Base-by-base conservation (phyloP, 1,139 yeast genomes). In the Kodamaea sp. region DNA sequence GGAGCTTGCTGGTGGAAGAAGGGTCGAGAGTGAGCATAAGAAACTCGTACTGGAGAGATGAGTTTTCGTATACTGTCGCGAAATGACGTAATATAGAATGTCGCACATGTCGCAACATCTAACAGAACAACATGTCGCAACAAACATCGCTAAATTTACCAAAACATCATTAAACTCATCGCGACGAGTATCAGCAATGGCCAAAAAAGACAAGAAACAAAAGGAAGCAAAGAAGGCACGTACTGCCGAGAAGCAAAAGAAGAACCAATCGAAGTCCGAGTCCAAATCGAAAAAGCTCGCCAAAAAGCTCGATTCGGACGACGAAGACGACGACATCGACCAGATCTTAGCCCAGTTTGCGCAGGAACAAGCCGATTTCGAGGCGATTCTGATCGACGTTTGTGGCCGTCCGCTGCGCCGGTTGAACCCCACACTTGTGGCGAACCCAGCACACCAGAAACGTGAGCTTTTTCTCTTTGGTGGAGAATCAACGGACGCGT, bases 181-280 rank as follows among this genome's bases (percentile, higher is more conserved):
- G n/a, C 10, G n/a, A n/a, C n/a, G n/a, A n/a, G n/a, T n/a, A 15
- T 15, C 10, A 12, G 3, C 20, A 25, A 84, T 86, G 95, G 95
- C 89, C 8, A 89, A 87, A 65, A 89, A 88, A 65, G 84, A 68
- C 49, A 81, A 87, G 64, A 86, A 87, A 62, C 80, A 86, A 45
- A 88, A 88, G 62, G 96, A 87, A 36, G 88, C 95, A 52, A 88
- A 89, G 63, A 89, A 89, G 75, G 95, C 94, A 25, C 78, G 96
- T 36, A 68, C 84, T 29, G 95, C 92, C 24, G 90, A 81, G 48
- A 92, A 92, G 69, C 81, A 78, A 45, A 83, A 84, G 63, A 90
- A 90, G 60, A 84, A 77, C 40, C 74, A 70, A 38, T 65, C 78
- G 38, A 92, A 92, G 58, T 81, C 95, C 5, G 95, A 83, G 35